phyloP scores from a whole-genome alignment of 2,329 filamentous ascomycete species.

The Xylaria sp. region DNA sequence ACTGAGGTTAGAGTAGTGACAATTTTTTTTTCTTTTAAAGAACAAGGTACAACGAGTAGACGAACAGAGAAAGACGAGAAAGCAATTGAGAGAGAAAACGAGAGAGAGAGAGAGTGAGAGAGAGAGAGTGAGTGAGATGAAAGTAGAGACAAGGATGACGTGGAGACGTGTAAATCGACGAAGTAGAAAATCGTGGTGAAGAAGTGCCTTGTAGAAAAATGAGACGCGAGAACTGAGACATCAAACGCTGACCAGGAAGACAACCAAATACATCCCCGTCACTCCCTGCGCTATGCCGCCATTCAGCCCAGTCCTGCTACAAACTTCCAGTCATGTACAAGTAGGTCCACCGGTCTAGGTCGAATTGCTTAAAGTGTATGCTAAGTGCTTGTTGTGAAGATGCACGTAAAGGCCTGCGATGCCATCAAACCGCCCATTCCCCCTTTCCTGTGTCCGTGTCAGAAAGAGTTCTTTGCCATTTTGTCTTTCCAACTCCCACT shows the following conservation, averaged over 20 bases:
- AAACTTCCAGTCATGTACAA: constrained; percentile 34
- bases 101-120: constrained; percentile 16
- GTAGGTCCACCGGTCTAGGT: constrained; percentile 27
- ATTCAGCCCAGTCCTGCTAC: constrained; percentile 29
- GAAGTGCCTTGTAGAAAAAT: constrained; percentile 23
- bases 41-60: constrained; percentile 18
- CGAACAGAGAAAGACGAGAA: constrained; percentile 15
- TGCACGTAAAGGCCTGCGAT: constrained; percentile 20
- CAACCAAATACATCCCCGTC: constrained; percentile 34
- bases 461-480: constrained; percentile 28
- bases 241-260: constrained; percentile 27
- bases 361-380: constrained; percentile 30
- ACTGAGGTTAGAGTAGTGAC: constrained; percentile 7
- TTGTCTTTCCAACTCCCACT: constrained; percentile 40
- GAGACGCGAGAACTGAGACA: constrained; percentile 27
- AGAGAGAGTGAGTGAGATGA: constrained; percentile 15
- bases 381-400: constrained; percentile 27
- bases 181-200: constrained; percentile 14
- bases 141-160: neutral
- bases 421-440: constrained; percentile 24
- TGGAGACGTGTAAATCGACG: constrained; percentile 3
- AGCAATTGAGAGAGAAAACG: constrained; percentile 8
- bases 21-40: constrained; percentile 3
- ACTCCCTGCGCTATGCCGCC: constrained; percentile 36
- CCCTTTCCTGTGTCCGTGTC: constrained; percentile 22